These are phyloP conservation scores for Begonia fuchsioides DNA, from an alignment of 306 rosid genomes.

Conservation along the genomic window DNA sequence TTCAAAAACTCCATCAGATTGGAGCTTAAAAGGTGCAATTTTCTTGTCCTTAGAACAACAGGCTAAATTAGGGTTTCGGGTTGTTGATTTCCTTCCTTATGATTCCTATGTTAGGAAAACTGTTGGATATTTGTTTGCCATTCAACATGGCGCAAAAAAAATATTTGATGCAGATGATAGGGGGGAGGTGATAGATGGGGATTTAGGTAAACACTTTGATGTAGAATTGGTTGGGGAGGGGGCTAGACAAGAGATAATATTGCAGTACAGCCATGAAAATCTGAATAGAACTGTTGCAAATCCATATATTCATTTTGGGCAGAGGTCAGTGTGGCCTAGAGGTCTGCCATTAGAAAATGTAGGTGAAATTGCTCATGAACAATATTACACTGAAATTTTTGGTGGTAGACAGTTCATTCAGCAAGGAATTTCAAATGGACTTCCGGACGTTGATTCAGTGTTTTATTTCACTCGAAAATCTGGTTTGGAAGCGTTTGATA, in stretches of 20 bases:
- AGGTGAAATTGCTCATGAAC: slow-evolving; percentile 80
- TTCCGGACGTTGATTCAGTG: slow-evolving; percentile 93
- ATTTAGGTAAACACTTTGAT: slow-evolving; percentile 89
- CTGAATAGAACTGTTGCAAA: slow-evolving; percentile 67
- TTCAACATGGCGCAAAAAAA: slow-evolving; percentile 89
- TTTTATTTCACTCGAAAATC: slow-evolving; percentile 88
- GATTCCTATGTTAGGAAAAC: slow-evolving; percentile 82
- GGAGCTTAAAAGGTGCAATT: slow-evolving; percentile 82
- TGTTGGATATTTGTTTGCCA: slow-evolving; percentile 87
- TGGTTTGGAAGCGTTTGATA: slow-evolving; percentile 63
- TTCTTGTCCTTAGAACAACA: slow-evolving; percentile 77
- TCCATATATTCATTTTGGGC: slow-evolving; percentile 94
- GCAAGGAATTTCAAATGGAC: slow-evolving; percentile 85
- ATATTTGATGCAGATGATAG: slow-evolving; percentile 87
- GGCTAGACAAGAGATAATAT: slow-evolving; percentile 73
- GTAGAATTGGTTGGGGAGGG: slow-evolving; percentile 66
- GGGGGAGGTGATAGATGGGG: slow-evolving; percentile 78
- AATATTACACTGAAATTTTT: slow-evolving; percentile 70
- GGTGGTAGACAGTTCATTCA: slow-evolving; percentile 91
- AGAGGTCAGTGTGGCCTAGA: slow-evolving; percentile 96
- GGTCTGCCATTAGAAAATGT: slow-evolving; percentile 90
- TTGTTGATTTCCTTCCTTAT: slow-evolving; percentile 71
- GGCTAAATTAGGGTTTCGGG: slow-evolving; percentile 66
- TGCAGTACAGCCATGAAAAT: slow-evolving; percentile 82
- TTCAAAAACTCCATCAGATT: slow-evolving; percentile 72